Evolutionary conservation across 768 basidiomycete genomes (phyloP).

Genomic region (Candolleomyces aberdarensis): DNA sequence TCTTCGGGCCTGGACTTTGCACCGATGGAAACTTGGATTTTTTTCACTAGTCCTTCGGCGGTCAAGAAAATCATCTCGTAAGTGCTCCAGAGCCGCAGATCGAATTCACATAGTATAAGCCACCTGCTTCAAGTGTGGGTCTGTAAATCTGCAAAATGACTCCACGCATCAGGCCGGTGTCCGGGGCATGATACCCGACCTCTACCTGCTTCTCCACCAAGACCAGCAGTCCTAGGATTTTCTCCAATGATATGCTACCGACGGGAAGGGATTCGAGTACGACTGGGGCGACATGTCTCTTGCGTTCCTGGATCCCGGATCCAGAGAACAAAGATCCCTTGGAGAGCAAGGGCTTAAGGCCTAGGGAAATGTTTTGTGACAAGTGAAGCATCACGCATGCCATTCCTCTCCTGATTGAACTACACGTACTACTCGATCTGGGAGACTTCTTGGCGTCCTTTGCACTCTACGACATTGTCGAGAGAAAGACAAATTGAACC

Average conservation of each 20-base stretch:
- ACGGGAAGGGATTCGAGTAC: background rate
- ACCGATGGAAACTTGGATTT: no score
- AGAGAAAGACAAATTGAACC: background rate
- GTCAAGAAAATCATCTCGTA: no score
- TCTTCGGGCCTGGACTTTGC: no score
- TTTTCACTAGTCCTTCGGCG: no score
- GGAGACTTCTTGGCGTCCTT: background rate
- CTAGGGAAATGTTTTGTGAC: background rate
- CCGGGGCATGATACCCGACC: slow-evolving; percentile 6
- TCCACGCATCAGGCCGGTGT: background rate
- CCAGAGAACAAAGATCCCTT: slow-evolving; percentile 9
- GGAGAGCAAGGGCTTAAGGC: background rate
- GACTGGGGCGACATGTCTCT: slow-evolving; percentile 5
- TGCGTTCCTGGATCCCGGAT: slow-evolving; percentile 7
- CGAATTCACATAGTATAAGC: no score
- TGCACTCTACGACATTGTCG: background rate
- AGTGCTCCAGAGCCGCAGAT: no score
- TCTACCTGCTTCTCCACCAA: slow-evolving; percentile 5
- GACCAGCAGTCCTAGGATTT: slow-evolving; percentile 13
- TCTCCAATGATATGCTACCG: slow-evolving; percentile 8
- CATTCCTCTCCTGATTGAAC: slow-evolving; percentile 2
- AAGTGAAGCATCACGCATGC: background rate
- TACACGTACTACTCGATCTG: slow-evolving; percentile 1
- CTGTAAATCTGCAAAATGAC: no score
- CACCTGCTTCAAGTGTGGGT: no score